phyloP scores from a whole-genome alignment of 2,329 filamentous ascomycete genomes.

The Cordyceps fumosorosea region DNA sequence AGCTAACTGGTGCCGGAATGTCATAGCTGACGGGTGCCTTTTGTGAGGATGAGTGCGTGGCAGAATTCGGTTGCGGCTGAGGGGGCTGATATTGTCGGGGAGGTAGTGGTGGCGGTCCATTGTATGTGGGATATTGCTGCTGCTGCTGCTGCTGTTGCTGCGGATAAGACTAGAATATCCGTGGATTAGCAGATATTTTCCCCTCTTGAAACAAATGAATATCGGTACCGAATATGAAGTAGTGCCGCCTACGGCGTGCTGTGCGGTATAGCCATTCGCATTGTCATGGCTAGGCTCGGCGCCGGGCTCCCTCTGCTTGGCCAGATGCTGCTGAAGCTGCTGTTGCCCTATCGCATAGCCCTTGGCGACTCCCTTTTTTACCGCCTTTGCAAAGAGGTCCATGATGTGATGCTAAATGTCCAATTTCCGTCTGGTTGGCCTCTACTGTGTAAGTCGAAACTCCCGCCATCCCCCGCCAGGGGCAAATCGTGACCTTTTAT shows the following conservation, averaged over 20 bases:
- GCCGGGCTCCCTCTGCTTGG: conserved; percentile 11
- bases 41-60: neutral
- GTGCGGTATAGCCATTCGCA: neutral
- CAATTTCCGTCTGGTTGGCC: neutral
- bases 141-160: conserved; percentile 1
- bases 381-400: conserved; percentile 15
- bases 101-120: neutral
- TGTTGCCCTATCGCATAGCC: conserved; percentile 16
- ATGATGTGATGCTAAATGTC: neutral
- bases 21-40: neutral
- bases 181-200: neutral
- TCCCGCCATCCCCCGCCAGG: neutral
- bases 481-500: conserved; percentile 1
- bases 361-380: conserved; percentile 16
- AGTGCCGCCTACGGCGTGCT: neutral
- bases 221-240: neutral
- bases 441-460: neutral
- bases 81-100: conserved; percentile 1
- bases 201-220: neutral
- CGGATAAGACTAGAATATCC: neutral
- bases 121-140: neutral
- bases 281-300: neutral
- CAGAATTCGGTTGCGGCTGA: neutral
- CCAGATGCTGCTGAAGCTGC: conserved; percentile 15
- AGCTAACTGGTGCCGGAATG: neutral